Conservation (phyloP, 2,329 filamentous ascomycete species). For the Capronia americana region DNA sequence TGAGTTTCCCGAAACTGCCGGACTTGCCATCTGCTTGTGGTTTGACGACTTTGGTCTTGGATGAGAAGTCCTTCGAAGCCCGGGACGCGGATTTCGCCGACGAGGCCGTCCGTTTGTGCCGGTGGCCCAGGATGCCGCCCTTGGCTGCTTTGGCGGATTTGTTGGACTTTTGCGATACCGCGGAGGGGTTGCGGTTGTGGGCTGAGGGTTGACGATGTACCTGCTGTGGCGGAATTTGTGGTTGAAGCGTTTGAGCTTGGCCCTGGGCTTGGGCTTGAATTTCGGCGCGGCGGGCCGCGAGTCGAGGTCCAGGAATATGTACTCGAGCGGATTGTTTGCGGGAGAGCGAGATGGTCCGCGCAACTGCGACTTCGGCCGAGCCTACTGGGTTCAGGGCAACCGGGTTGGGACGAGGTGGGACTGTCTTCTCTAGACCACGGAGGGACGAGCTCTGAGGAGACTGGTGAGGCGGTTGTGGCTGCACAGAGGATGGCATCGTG, state of each 20-base stretch:
- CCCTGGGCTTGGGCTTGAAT: slow-evolving; percentile 13
- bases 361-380: slow-evolving; percentile 36
- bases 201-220: neutral
- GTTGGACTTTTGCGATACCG: slow-evolving; percentile 16
- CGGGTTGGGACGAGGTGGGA: slow-evolving; percentile 28
- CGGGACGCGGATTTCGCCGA: slow-evolving; percentile 19
- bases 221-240: neutral
- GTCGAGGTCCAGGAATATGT: slow-evolving; percentile 27
- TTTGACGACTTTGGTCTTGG: slow-evolving; percentile 31
- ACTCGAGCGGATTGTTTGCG: slow-evolving; percentile 37
- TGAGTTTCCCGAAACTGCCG: slow-evolving; percentile 10
- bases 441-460: slow-evolving; percentile 19
- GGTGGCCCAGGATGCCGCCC: slow-evolving; percentile 23
- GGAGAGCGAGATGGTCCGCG: slow-evolving; percentile 37
- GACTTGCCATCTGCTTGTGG: slow-evolving; percentile 17
- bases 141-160: slow-evolving; percentile 10
- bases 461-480: slow-evolving; percentile 8
- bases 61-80: slow-evolving; percentile 18
- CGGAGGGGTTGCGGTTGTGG: slow-evolving; percentile 3
- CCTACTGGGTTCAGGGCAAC: slow-evolving; percentile 23
- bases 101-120: slow-evolving; percentile 28
- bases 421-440: slow-evolving; percentile 29
- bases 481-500: slow-evolving; percentile 30
- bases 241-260: neutral
- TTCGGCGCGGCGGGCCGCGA: slow-evolving; percentile 27